These are phyloP conservation scores for Polyporus tsugae DNA, from an alignment of 1,284 basidiomycete genomes.

Conservation along the genomic window DNA sequence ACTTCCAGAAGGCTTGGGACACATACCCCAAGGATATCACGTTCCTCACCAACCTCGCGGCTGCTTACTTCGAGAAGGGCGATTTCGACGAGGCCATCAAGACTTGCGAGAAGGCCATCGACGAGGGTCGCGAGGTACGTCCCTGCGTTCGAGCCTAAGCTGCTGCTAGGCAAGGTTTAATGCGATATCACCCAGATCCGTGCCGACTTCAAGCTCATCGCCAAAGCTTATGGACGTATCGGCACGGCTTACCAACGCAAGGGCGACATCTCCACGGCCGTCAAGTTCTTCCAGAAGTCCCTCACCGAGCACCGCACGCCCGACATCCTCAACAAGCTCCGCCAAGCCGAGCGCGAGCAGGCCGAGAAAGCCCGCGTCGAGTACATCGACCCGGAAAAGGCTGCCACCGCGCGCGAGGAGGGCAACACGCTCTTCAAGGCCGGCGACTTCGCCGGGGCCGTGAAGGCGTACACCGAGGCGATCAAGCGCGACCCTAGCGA, in stretches of 20 bases:
- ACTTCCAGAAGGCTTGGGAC: constrained; percentile 93
- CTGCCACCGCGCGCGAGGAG: constrained; percentile 87
- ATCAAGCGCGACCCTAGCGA: constrained; percentile 96
- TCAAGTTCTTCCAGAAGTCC: constrained; percentile 92
- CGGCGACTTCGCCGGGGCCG: constrained; percentile 91
- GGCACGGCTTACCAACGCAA: constrained; percentile 90
- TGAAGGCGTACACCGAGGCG: constrained; percentile 93
- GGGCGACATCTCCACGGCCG: constrained; percentile 79
- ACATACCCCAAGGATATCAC: constrained; percentile 93
- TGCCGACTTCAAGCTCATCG: constrained; percentile 83
- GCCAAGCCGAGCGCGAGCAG: constrained; percentile 84
- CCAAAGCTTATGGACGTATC: constrained; percentile 90
- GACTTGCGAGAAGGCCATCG: constrained; percentile 93
- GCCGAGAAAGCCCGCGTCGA: constrained; percentile 82
- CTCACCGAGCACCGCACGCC: constrained; percentile 98
- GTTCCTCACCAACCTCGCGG: constrained; percentile 90
- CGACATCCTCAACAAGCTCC: constrained; percentile 91
- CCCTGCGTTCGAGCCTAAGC: background rate
- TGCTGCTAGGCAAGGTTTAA: constrained; percentile 1
- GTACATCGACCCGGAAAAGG: constrained; percentile 91
- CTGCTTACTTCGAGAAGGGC: constrained; percentile 93
- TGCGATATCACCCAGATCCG: constrained; percentile 59
- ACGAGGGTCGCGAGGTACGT: constrained; percentile 85
- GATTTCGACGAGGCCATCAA: constrained; percentile 93
- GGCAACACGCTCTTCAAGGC: constrained; percentile 94